Evolutionary conservation across 1,284 basidiomycete species (phyloP).

Genomic region (Moesziomyces parantarcticus): DNA sequence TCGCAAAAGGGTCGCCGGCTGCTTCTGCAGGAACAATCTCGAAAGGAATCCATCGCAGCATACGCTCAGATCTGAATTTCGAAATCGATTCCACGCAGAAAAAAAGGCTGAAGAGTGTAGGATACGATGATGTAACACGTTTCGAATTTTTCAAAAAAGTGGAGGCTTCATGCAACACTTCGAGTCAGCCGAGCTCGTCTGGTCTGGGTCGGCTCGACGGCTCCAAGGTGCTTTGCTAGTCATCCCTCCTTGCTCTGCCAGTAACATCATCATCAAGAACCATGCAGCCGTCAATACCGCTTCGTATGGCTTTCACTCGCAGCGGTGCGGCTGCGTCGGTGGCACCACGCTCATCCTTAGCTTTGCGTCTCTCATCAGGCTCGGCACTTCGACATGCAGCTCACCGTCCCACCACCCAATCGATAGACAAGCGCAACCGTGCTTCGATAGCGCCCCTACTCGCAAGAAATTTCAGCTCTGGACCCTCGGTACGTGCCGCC

Average conservation of each 20-base stretch:
- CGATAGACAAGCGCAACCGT: not conserved
- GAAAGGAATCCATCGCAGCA: too few relatives aligned
- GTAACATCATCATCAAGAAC: not conserved
- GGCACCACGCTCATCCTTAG: not conserved
- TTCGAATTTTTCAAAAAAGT: not conserved
- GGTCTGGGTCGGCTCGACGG: not conserved
- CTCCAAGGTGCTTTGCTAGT: too few relatives aligned
- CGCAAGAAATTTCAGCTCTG: not conserved
- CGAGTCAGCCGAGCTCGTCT: slow-evolving; percentile 11
- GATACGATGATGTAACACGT: not conserved
- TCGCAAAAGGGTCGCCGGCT: too few relatives aligned
- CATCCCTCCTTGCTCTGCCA: too few relatives aligned
- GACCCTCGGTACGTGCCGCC: slow-evolving; percentile 7
- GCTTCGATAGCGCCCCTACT: too few relatives aligned
- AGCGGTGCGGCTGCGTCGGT: not conserved
- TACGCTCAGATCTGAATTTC: not conserved
- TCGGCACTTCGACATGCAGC: not conserved
- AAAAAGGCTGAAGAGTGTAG: not conserved
- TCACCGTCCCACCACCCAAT: not conserved
- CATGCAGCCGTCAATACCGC: not conserved
- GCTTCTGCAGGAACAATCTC: not conserved
- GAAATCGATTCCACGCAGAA: not conserved
- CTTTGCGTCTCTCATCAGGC: not conserved
- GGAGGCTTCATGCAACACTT: not conserved
- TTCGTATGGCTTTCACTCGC: not conserved